phyloP scores from a whole-genome alignment of 345 rosid genomes.

The Hevea brasiliensis region DNA sequence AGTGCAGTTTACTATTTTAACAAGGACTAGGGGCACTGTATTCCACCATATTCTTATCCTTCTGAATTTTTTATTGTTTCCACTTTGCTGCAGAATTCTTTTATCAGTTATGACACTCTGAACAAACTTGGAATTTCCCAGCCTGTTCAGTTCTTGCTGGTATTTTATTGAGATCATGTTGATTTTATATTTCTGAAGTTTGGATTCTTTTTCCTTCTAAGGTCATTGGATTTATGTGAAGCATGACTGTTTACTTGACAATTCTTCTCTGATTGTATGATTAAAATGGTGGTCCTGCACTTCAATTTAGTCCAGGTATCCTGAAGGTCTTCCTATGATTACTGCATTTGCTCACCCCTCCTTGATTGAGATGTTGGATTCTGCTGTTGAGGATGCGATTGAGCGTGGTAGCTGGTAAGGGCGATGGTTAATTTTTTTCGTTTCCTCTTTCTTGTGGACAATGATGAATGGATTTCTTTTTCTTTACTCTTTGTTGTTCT shows the following conservation, averaged over 20 bases:
- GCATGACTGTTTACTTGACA: constrained; percentile 5
- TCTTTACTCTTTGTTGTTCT: constrained; percentile 4
- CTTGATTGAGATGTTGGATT: constrained; percentile 83
- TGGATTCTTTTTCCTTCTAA: not conserved
- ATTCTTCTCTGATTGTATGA: constrained; percentile 33
- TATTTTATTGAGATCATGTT: constrained; percentile 34
- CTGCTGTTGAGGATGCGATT: constrained; percentile 80
- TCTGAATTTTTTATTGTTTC: constrained; percentile 20
- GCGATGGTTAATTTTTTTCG: not conserved
- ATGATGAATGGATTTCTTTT: not conserved
- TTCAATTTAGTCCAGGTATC: constrained; percentile 87
- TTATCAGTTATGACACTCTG: constrained; percentile 67
- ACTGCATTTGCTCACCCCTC: constrained; percentile 83
- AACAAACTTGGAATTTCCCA: constrained; percentile 89
- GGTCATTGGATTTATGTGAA: constrained; percentile 6
- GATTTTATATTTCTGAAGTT: constrained; percentile 12
- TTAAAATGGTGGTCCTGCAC: constrained; percentile 37
- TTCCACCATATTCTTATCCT: constrained; percentile 11
- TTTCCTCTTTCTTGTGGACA: no score
- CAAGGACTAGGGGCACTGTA: not conserved
- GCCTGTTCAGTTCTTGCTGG: constrained; percentile 91
- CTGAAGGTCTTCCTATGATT: constrained; percentile 73
- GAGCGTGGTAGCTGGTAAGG: constrained; percentile 89
- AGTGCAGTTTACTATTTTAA: not conserved
- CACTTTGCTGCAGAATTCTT: constrained; percentile 65